Evolutionary conservation across 1,284 basidiomycete species (phyloP), one percentile per base, ranked within the genome.

Genomic region (Stereum hirsutum): DNA sequence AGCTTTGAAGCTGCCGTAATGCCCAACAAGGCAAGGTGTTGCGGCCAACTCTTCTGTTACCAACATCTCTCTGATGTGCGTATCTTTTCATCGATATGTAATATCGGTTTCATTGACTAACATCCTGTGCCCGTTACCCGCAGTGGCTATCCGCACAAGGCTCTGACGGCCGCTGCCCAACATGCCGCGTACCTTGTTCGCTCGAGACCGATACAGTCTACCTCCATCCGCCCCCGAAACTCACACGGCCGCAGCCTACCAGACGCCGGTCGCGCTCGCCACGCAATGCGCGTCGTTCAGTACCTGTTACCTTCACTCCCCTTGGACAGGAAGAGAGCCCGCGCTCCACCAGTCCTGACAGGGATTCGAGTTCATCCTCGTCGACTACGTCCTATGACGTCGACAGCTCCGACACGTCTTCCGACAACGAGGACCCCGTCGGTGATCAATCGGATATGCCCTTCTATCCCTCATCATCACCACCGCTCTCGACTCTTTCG

Each of bases 31-130:
- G 36, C 50, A 8, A 32, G 50, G 6, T 52, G 51, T 37, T 52
- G 51, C 21, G 47, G 47, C 5, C 51, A 52, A 33, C 23, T 52
- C 15, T 52, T 52, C 42, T 52, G 51, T 35, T 51, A 36, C 38
- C 50, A 52, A 31, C 51, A 52, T 28, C 17, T 52, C 19, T 51
- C 51, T 23, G 51, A 52, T 39, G 51, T 51, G 36, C 20, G 51
- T 43, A 19, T 5, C n/a, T 21, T 31, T 20, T 6, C 19, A 21
- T 23, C 5, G 15, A 6, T 12, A 15, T 19, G 4, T n/a, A 11
- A 11, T 12, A 25, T 32, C 21, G n/a, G 15, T 23, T 5, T 20
- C 27, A 20, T 20, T 35, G 20, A 5, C 40, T 51, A 23, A 36
- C 11, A 14, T n/a, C 12, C n/a, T 19, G 27, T 27, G 15, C 23